phyloP scores from a whole-genome alignment of 2,329 filamentous ascomycete species.

The Talaromyces atroroseus region DNA sequence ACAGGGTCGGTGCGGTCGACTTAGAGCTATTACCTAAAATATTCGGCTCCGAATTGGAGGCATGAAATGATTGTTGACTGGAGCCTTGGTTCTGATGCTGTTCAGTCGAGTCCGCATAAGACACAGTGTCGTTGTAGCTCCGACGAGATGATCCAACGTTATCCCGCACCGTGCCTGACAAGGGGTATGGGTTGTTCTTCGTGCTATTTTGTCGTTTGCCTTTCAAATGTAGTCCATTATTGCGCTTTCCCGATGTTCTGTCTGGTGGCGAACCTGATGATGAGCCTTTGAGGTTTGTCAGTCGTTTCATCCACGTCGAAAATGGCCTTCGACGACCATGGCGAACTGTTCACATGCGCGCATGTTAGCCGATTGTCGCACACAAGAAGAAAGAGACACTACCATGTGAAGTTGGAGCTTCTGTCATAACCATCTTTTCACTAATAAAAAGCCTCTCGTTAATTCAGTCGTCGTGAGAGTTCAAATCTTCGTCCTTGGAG shows the following conservation, averaged over 20 bases:
- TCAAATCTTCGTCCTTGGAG: not conserved
- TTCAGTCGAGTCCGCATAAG: constrained; percentile 48
- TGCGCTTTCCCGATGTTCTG: constrained; percentile 34
- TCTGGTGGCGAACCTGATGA: constrained; percentile 46
- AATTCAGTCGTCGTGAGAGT: not conserved
- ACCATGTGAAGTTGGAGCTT: constrained; percentile 1
- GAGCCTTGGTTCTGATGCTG: constrained; percentile 49
- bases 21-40: constrained; percentile 60
- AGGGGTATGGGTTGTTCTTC: constrained; percentile 87
- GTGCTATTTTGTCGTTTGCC: constrained; percentile 53
- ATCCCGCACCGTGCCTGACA: constrained; percentile 60
- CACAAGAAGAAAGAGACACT: not conserved
- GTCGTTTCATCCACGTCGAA: constrained; percentile 87
- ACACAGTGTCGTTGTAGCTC: constrained; percentile 35
- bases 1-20: constrained; percentile 71
- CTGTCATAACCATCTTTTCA: constrained; percentile 1
- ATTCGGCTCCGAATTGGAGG: constrained; percentile 56
- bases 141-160: constrained; percentile 34
- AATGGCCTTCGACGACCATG: constrained; percentile 77
- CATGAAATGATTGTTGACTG: constrained; percentile 57
- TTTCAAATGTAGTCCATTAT: constrained; percentile 14
- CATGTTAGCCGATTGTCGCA: constrained; percentile 6
- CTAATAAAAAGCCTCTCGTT: not conserved
- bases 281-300: constrained; percentile 77
- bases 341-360: constrained; percentile 51